Percentiles rank a stretch among this genome's conserved stretches.
Conservation (phyloP, 2,329 filamentous ascomycete genomes). For the Alternaria novae-zelandiae region DNA sequence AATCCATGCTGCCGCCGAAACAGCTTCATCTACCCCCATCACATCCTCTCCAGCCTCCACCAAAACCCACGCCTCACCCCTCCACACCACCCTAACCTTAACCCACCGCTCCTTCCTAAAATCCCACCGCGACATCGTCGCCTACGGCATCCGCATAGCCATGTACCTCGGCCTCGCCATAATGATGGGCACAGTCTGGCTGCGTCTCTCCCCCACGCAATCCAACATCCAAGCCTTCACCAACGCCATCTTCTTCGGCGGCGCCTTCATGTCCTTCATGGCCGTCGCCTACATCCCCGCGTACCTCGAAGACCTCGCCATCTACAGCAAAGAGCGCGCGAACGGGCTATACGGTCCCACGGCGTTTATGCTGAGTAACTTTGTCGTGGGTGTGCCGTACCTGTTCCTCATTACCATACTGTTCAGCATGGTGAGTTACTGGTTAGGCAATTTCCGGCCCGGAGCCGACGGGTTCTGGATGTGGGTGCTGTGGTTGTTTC, state of each 20-base stretch:
- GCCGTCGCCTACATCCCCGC: constrained; percentile 80
- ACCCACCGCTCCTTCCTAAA: constrained; percentile 84
- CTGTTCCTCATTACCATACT: constrained; percentile 78
- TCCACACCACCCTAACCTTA: constrained; percentile 66
- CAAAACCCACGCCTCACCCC: constrained; percentile 50
- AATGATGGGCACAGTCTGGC: constrained; percentile 89
- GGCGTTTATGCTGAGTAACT: constrained; percentile 78
- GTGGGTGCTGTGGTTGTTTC: constrained; percentile 84
- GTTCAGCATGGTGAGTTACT: constrained; percentile 79
- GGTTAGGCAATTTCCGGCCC: constrained; percentile 77
- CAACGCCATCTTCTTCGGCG: constrained; percentile 73
- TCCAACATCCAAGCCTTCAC: constrained; percentile 79
- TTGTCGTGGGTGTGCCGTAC: constrained; percentile 81
- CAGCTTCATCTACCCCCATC: neutral
- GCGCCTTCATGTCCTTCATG: constrained; percentile 62
- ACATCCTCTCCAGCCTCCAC: neutral
- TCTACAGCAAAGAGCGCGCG: constrained; percentile 76
- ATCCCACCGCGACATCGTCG: constrained; percentile 81
- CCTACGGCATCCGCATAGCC: constrained; percentile 79
- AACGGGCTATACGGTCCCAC: constrained; percentile 82
- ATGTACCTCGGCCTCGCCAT: constrained; percentile 85
- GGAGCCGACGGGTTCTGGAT: constrained; percentile 72
- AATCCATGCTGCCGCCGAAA: constrained; percentile 26
- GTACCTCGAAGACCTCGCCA: constrained; percentile 78
- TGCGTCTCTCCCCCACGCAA: constrained; percentile 72